phyloP scores from a whole-genome alignment of 495 filamentous ascomycete genomes.

The Tetracladium setigerum region DNA sequence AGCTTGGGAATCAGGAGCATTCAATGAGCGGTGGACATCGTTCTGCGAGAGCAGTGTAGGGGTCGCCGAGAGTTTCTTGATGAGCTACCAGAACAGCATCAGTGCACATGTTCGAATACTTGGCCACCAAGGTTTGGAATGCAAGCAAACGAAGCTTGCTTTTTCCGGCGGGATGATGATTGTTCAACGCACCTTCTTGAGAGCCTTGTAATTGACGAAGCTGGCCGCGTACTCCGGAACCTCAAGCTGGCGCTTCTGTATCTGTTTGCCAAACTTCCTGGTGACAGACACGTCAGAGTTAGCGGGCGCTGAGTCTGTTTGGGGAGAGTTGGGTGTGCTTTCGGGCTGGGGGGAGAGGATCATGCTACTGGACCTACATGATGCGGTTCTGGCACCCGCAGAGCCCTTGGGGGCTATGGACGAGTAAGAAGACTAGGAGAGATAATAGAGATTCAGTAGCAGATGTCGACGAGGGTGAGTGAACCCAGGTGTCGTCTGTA shows the following conservation, averaged over 20 bases:
- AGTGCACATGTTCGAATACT: conserved; percentile 13
- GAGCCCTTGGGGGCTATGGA: conserved; percentile 19
- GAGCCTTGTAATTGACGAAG: conserved; percentile 98
- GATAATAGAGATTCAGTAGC: not conserved
- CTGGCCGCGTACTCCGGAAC: conserved; percentile 98
- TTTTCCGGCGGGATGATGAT: conserved; percentile 4
- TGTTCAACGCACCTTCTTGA: conserved; percentile 76
- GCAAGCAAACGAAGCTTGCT: conserved; percentile 2
- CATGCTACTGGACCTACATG: conserved; percentile 21
- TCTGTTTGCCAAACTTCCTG: conserved; percentile 99
- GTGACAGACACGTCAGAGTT: not conserved
- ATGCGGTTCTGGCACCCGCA: conserved; percentile 21
- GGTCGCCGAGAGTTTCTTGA: conserved; percentile 92
- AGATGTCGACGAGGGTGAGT: no score
- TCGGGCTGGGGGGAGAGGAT: not conserved
- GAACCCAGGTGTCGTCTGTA: no score
- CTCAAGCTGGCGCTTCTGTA: conserved; percentile 97
- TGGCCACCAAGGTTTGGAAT: conserved; percentile 10
- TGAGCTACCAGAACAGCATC: conserved; percentile 57
- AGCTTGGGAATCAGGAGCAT: conserved; percentile 63
- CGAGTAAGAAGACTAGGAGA: conserved; percentile 10
- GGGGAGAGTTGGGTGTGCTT: not conserved
- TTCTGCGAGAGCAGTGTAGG: conserved; percentile 72
- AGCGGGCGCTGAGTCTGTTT: conserved; percentile 3
- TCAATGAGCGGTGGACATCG: conserved; percentile 41